These are phyloP conservation scores for Discostella stelligeroides DNA, from an alignment of 108 stramenopile species.

Conservation along the genomic window DNA sequence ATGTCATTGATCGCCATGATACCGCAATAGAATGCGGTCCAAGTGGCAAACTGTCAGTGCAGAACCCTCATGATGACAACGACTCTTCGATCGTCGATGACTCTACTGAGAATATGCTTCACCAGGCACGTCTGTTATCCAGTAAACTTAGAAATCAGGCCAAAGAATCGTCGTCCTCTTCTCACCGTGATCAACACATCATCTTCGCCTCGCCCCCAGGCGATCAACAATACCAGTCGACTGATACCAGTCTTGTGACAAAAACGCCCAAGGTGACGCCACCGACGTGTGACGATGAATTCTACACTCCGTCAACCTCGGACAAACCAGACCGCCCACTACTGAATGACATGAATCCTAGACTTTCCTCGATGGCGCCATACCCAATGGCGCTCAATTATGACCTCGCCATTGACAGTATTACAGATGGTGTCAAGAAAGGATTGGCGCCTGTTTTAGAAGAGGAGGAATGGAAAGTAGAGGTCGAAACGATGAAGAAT, in stretches of 20 bases:
- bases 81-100: neutral
- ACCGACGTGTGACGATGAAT: conserved; percentile 5
- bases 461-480: conserved; percentile 3
- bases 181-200: conserved; percentile 2
- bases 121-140: conserved; percentile 7
- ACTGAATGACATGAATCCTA: neutral
- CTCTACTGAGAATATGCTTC: conserved; percentile 8
- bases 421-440: neutral
- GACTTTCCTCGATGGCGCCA: neutral
- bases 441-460: conserved; percentile 17
- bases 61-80: neutral
- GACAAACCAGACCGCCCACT: neutral
- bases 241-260: conserved; percentile 5
- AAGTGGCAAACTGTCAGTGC: neutral
- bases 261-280: conserved; percentile 7
- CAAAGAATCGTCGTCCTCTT: neutral
- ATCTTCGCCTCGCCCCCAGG: neutral
- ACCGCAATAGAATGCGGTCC: no score
- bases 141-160: neutral
- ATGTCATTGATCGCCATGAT: no score
- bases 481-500: neutral
- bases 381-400: neutral
- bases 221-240: neutral
- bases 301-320: conserved; percentile 3
- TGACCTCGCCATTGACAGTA: neutral